Conservation (phyloP, 2,329 filamentous ascomycete species). For the Fusarium graminum region DNA sequence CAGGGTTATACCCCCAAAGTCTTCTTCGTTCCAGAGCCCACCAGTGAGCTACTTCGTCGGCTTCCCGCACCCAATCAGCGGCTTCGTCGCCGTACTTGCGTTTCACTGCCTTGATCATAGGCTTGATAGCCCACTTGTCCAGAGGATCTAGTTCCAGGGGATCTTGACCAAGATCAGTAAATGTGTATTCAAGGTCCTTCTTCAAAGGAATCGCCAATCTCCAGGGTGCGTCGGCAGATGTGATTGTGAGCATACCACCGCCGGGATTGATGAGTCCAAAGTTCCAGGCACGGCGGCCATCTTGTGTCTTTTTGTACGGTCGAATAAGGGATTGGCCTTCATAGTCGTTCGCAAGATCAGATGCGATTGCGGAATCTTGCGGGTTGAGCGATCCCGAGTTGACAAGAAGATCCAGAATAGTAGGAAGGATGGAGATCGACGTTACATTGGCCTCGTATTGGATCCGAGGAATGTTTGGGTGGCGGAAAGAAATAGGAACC, state of each 20-base stretch:
- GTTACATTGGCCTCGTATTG: conserved; percentile 50
- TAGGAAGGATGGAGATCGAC: conserved; percentile 52
- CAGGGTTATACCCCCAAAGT: conserved; percentile 40
- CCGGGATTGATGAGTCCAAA: conserved; percentile 54
- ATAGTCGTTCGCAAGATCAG: conserved; percentile 50
- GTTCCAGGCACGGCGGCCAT: conserved; percentile 51
- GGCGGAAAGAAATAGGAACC: conserved; percentile 51
- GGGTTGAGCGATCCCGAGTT: conserved; percentile 50
- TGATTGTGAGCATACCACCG: conserved; percentile 51
- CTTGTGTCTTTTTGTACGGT: conserved; percentile 38
- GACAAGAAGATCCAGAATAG: conserved; percentile 52
- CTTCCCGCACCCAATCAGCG: conserved; percentile 49
- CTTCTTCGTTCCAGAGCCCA: conserved; percentile 41
- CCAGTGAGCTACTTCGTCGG: conserved; percentile 41
- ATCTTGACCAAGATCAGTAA: conserved; percentile 50
- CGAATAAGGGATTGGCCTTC: conserved; percentile 53
- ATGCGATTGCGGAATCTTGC: conserved; percentile 42
- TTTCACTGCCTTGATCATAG: conserved; percentile 44
- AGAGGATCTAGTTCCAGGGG: conserved; percentile 48
- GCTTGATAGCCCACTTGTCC: conserved; percentile 46
- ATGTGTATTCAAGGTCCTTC: conserved; percentile 51
- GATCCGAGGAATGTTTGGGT: conserved; percentile 51
- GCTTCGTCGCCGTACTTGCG: conserved; percentile 37
- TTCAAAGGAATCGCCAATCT: conserved; percentile 51
- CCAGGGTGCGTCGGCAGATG: conserved; percentile 51